A percentile compares a stretch with the other conserved stretches of the same genome.
Evolutionary conservation across 768 basidiomycete genomes (phyloP).

Genomic region (Amanita fuliginea): DNA sequence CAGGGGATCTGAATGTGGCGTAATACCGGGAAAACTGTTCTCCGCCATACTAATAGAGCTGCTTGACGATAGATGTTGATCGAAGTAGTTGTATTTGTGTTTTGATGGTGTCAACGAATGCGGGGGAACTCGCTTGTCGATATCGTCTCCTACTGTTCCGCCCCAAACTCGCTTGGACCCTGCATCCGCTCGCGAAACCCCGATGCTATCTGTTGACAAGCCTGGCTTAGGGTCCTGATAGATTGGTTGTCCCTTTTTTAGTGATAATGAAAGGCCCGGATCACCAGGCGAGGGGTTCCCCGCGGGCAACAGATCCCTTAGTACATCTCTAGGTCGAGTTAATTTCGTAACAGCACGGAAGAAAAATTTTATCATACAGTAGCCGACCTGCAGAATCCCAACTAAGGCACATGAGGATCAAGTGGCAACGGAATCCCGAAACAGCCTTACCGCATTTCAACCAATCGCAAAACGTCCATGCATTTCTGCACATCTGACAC

Average conservation of each 20-base stretch:
- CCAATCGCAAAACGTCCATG: not conserved
- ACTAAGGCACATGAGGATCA: not conserved
- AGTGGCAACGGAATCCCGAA: not conserved
- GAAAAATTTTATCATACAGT: not conserved
- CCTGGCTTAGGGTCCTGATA: not conserved
- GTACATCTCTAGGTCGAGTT: not conserved
- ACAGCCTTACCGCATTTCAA: not conserved
- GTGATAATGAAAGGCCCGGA: slow-evolving; percentile 32
- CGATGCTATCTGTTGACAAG: slow-evolving; percentile 2
- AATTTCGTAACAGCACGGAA: not conserved
- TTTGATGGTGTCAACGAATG: too few species aligned
- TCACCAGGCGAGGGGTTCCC: slow-evolving; percentile 60
- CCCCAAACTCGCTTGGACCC: not conserved
- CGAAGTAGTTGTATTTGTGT: too few species aligned
- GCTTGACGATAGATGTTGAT: too few species aligned
- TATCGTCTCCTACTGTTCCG: too few species aligned
- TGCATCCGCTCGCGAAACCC: not conserved
- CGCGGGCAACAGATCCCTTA: slow-evolving; percentile 22
- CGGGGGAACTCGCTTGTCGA: too few species aligned
- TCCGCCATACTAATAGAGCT: too few species aligned
- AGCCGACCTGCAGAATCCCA: not conserved
- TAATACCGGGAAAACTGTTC: too few species aligned
- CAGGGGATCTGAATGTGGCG: too few species aligned
- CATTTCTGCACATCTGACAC: not conserved
- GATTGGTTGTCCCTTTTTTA: slow-evolving; percentile 56